Conservation (phyloP, 495 filamentous ascomycete genomes). For the Lepidopterella palustris region DNA sequence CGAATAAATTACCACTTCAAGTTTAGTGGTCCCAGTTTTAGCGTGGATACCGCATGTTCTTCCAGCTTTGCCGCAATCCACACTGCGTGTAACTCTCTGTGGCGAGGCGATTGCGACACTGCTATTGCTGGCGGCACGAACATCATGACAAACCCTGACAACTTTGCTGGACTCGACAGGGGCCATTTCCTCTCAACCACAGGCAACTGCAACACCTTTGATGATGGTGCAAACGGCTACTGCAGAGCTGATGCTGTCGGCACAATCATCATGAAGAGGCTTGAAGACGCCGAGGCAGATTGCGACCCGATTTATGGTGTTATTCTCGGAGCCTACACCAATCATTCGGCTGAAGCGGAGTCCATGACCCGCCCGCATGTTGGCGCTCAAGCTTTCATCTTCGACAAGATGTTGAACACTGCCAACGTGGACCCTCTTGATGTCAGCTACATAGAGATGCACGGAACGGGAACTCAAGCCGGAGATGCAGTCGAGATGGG, state of each 20-base stretch:
- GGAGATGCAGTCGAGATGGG: conserved; percentile 37
- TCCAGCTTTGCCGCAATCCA: conserved; percentile 30
- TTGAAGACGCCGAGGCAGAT: conserved; percentile 30
- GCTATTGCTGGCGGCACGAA: conserved; percentile 26
- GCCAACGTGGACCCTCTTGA: conserved; percentile 24
- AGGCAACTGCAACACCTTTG: conserved; percentile 29
- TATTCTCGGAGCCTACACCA: conserved; percentile 28
- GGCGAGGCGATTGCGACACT: conserved; percentile 23
- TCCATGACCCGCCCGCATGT: conserved; percentile 38
- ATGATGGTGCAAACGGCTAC: conserved; percentile 28
- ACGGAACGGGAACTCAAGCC: conserved; percentile 28
- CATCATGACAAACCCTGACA: conserved; percentile 31
- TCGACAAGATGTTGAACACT: conserved; percentile 21
- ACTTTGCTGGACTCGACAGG: conserved; percentile 19
- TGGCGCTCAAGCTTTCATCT: conserved; percentile 27
- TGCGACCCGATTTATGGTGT: conserved; percentile 31
- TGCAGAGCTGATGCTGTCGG: conserved; percentile 42
- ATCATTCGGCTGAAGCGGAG: conserved; percentile 34
- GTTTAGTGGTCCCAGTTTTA: conserved; percentile 26
- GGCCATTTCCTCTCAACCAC: conserved; percentile 29
- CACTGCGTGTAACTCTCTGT: conserved; percentile 22
- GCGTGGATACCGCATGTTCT: conserved; percentile 27
- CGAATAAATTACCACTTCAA: conserved; percentile 44
- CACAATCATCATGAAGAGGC: conserved; percentile 26
- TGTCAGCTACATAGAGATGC: conserved; percentile 36